phyloP scores from a whole-genome alignment of 2,329 filamentous ascomycete species.

The Pseudocercospora fijiensis region DNA sequence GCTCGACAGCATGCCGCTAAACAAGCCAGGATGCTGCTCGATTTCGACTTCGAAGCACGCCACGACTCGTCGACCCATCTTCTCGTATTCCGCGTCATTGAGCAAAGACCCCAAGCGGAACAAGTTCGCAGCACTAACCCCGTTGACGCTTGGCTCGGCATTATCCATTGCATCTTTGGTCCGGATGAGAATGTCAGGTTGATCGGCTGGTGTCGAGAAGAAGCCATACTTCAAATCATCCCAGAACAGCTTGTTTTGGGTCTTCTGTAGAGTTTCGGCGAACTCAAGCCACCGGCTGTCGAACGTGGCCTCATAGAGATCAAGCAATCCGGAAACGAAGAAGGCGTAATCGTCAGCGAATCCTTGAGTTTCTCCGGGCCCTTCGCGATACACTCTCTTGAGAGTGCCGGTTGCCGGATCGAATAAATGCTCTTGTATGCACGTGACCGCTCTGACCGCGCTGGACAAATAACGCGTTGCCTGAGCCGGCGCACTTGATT shows the following conservation, averaged over 20 bases:
- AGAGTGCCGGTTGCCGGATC: slow-evolving; percentile 62
- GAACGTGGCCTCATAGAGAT: slow-evolving; percentile 79
- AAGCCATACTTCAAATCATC: slow-evolving; percentile 64
- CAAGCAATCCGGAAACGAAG: slow-evolving; percentile 75
- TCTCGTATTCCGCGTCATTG: slow-evolving; percentile 62
- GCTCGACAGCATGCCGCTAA: slow-evolving; percentile 72
- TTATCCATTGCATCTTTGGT: slow-evolving; percentile 96
- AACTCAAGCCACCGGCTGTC: slow-evolving; percentile 74
- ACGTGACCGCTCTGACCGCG: slow-evolving; percentile 67
- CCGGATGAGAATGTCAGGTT: slow-evolving; percentile 72
- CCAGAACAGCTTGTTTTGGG: slow-evolving; percentile 75
- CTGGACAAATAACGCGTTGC: slow-evolving; percentile 56
- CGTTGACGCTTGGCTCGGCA: slow-evolving; percentile 85
- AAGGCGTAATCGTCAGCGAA: slow-evolving; percentile 97
- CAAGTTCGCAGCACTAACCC: slow-evolving; percentile 81
- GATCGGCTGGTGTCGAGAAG: slow-evolving; percentile 65
- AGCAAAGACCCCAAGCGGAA: slow-evolving; percentile 73
- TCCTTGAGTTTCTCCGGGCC: slow-evolving; percentile 63
- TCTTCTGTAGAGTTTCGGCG: slow-evolving; percentile 76
- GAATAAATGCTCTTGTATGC: slow-evolving; percentile 74
- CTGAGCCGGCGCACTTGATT: slow-evolving; percentile 54
- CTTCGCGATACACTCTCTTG: slow-evolving; percentile 71
- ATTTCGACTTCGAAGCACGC: slow-evolving; percentile 88
- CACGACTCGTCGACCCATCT: slow-evolving; percentile 69
- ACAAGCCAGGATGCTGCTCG: slow-evolving; percentile 89